phyloP scores from a whole-genome alignment of 2,329 filamentous ascomycete species.

The Monosporascus sp. region DNA sequence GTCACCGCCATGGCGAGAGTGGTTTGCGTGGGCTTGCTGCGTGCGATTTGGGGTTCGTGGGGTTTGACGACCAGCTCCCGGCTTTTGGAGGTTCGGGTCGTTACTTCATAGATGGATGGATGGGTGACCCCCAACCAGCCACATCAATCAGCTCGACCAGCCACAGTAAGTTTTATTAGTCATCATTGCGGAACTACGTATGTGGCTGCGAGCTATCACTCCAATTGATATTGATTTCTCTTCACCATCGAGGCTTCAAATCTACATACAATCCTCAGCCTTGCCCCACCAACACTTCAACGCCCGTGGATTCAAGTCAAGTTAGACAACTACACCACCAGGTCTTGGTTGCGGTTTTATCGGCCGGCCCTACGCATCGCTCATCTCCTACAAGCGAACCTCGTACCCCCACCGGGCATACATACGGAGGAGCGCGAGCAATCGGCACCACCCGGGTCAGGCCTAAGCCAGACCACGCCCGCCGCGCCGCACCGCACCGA shows the following conservation, averaged over 20 bases:
- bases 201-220: conserved; percentile 3
- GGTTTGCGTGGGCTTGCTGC: conserved; percentile 28
- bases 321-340: too few species aligned
- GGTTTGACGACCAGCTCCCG: conserved; percentile 25
- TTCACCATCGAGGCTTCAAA: conserved; percentile 7
- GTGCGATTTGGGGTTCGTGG: conserved; percentile 21
- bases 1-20: conserved; percentile 72
- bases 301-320: background rate
- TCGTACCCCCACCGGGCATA: too few species aligned
- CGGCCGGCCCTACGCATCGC: too few species aligned
- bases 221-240: background rate
- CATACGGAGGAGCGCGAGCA: too few species aligned
- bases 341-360: background rate
- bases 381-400: too few species aligned
- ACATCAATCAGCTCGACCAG: conserved; percentile 1
- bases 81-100: conserved; percentile 8
- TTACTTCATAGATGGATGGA: background rate
- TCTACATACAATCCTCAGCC: conserved; percentile 17
- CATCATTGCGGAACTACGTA: conserved; percentile 2
- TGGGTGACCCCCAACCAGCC: background rate
- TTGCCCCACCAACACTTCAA: conserved; percentile 22
- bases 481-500: background rate
- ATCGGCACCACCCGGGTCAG: too few species aligned
- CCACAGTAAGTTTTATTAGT: conserved; percentile 17
- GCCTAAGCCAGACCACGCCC: too few species aligned